Base-by-base conservation (phyloP, 768 basidiomycete species). In the Kwoniella sp. region DNA sequence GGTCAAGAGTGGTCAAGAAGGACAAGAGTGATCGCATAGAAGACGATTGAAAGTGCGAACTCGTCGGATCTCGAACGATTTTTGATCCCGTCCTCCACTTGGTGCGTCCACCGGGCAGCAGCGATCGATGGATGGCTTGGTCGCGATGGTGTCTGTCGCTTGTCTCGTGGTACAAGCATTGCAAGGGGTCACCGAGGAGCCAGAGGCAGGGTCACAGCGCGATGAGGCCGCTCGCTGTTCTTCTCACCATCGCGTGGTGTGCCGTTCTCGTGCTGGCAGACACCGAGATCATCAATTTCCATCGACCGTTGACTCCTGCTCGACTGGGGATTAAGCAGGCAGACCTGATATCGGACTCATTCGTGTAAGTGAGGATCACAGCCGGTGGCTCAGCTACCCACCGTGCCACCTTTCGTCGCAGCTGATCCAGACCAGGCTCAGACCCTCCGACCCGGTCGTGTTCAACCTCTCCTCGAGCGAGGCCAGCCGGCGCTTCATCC, bases 241-340 rank as follows among this genome's bases (percentile, higher is more conserved):
- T 50, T 12, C 17, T 39, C 11, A 20, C 28, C 1, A 14, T 52
- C 28, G 9, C 19, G 19, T 27, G 7, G 34, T 36, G 47, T 41
- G 5, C 31, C 10, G 26, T 34, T 3, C 4, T 29, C 11, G 48
- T 45, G 14, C 11, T 27, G 27, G 65, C 53, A 12, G 65, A 67
- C 31, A 67, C 65, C 1, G 61, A 67, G 51, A 67, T 67, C 46
- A 50, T 60, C 33, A 67, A 60, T 41, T 59, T 67, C 39, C 36
- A 34, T 3, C 50, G 58, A 4, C 65, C 65, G 7, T 20, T 67
- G 25, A 11, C 39, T 37, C 3, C 40, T 15, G 25, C 22, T 32
- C 22, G 29, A 19, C 5, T n/a, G n/a, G n/a, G n/a, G n/a, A n/a
- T n/a, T n/a, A n/a, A n/a, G n/a, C n/a, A n/a, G n/a, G n/a, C n/a